Evolutionary conservation across 2,329 filamentous ascomycete species (phyloP).

Genomic region (Aspergillus flavus): DNA sequence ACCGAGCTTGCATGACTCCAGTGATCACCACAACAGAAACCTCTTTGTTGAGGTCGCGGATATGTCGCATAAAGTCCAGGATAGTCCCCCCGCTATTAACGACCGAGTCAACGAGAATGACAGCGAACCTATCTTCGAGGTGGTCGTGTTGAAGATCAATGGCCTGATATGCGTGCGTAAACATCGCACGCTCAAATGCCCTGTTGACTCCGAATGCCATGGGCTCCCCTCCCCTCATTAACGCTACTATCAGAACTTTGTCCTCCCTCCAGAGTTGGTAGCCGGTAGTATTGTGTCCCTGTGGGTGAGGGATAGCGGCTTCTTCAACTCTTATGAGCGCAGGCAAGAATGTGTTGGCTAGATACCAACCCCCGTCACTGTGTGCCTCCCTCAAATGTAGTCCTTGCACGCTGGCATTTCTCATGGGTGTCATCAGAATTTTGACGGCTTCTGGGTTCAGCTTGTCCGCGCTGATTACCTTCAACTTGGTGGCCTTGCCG

Average conservation of each 20-base stretch:
- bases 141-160: conserved; percentile 49
- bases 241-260: conserved; percentile 56
- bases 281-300: conserved; percentile 49
- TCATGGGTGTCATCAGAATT: conserved; percentile 57
- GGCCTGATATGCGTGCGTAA: conserved; percentile 49
- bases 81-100: conserved; percentile 60
- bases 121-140: conserved; percentile 40
- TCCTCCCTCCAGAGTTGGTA: conserved; percentile 52
- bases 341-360: conserved; percentile 54
- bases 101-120: conserved; percentile 63
- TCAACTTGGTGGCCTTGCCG: background rate
- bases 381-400: conserved; percentile 55
- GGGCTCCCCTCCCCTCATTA: conserved; percentile 67
- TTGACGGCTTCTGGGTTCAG: conserved; percentile 50
- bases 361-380: conserved; percentile 53
- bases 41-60: conserved; percentile 44
- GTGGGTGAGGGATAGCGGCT: conserved; percentile 55
- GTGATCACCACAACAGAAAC: conserved; percentile 58
- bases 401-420: conserved; percentile 52
- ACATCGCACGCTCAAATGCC: conserved; percentile 55
- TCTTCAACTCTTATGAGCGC: conserved; percentile 53
- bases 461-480: conserved; percentile 45
- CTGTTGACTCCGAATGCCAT: conserved; percentile 63
- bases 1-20: conserved; percentile 55
- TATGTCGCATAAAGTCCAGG: conserved; percentile 50